Percentiles rank a stretch among this genome's conserved stretches.
Evolutionary conservation across 2,329 filamentous ascomycete genomes (phyloP).

Genomic region (Fusarium pseudograminearum): DNA sequence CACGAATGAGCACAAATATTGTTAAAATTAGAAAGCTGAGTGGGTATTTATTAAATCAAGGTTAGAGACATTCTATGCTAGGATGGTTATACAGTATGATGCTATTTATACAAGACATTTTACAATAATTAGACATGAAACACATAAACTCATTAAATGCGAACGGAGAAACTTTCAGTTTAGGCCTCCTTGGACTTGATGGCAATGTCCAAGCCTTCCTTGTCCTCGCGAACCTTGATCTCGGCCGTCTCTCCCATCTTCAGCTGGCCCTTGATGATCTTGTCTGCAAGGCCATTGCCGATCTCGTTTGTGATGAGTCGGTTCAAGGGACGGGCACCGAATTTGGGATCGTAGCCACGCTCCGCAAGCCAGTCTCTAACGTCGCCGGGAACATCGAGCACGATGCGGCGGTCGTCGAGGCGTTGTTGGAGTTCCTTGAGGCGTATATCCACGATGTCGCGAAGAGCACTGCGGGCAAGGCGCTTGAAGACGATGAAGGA

Average conservation of each 20-base stretch:
- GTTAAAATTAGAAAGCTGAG: background rate
- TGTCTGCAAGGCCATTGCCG: conserved; percentile 87
- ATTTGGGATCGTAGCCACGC: conserved; percentile 89
- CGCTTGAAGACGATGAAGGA: conserved; percentile 97
- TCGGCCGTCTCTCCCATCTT: conserved; percentile 79
- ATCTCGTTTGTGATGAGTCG: conserved; percentile 91
- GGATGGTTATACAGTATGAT: conserved; percentile 15
- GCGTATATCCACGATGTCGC: conserved; percentile 94
- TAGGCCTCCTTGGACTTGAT: conserved; percentile 39
- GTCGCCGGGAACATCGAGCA: conserved; percentile 74
- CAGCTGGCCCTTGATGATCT: conserved; percentile 88
- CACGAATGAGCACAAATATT: background rate
- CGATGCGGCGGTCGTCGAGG: conserved; percentile 87
- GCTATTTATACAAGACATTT: conserved; percentile 19
- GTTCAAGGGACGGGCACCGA: conserved; percentile 91
- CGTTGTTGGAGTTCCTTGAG: conserved; percentile 84
- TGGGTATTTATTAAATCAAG: conserved; percentile 21
- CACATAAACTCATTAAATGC: conserved; percentile 43
- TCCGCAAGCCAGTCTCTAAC: conserved; percentile 90
- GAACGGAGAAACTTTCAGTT: background rate
- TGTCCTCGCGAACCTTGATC: conserved; percentile 75
- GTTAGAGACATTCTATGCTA: conserved; percentile 29
- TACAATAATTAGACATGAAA: conserved; percentile 36
- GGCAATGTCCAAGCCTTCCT: conserved; percentile 66
- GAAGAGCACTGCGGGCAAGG: conserved; percentile 79